Base-by-base conservation (phyloP, 2,329 filamentous ascomycete species). In the Curvularia lunata region DNA sequence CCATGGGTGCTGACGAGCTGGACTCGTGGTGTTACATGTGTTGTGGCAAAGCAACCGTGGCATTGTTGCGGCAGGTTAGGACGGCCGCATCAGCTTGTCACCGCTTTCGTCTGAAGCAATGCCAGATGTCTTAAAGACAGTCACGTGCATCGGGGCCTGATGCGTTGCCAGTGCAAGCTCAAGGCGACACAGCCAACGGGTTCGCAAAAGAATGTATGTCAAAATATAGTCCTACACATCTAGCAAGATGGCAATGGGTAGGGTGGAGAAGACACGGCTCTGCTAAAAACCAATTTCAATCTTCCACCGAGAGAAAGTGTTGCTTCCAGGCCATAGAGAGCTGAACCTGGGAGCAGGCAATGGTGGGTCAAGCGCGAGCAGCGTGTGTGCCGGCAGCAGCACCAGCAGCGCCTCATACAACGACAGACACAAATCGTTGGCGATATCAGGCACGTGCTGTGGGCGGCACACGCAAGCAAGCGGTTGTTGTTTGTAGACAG, bases 181-280 rank as follows among this genome's bases (percentile, higher is more conserved):
- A 23, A 23, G 16, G 28, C 28, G 5, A 50, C 5, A 38, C 48
- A 23, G 30, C 5, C 38, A 9, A 16, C 6, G 42, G 28, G 6
- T 8, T 23, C 8, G 25, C 27, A 21, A 61, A 45, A 45, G 59
- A 41, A 79, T 81, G 79, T 82, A 75, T 78, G 79, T 81, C 79
- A 68, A 73, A 75, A 77, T 71, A 74, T 79, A 81, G 80, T 81
- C 79, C 79, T 78, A 75, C 75, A 67, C 73, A 73, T 75, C 70
- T 75, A 75, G 28, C 66, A 54, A 64, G 63, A 62, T 59, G 66
- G 71, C 70, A 76, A 76, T 73, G 74, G 71, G 77, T 78, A 80
- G 80, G 80, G 80, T 82, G 80, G 80, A 82, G 79, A 77, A 79
- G 80, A 82, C 80, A 79, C 76, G 79, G 80, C 76, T 76, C 79